Conservation (phyloP, 1,284 basidiomycete genomes). For the Schizophyllum amplum region DNA sequence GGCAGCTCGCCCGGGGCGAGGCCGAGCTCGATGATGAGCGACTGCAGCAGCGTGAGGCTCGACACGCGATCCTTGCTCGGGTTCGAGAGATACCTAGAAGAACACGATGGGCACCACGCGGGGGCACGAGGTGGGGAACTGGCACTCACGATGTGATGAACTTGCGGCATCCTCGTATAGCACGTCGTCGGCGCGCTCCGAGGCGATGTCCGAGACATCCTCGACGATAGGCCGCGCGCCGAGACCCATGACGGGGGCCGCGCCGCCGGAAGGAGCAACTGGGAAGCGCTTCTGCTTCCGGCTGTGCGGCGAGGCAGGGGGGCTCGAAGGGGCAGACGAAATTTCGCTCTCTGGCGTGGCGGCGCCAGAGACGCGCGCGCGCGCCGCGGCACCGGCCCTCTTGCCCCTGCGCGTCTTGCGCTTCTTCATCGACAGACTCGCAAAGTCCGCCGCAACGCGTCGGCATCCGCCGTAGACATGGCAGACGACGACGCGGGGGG, state of each 20-base stretch:
- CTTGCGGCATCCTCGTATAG: constrained; percentile 44
- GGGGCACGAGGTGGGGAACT: constrained; percentile 13
- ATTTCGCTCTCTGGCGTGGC: background rate
- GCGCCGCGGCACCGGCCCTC: background rate
- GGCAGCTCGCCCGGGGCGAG: constrained; percentile 39
- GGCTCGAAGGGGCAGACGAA: background rate
- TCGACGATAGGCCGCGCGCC: constrained; percentile 40
- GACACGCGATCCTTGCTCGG: constrained; percentile 37
- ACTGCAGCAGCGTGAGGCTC: constrained; percentile 40
- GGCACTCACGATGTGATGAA: constrained; percentile 45
- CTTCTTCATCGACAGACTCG: background rate
- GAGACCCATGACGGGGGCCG: constrained; percentile 16
- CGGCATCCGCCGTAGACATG: constrained; percentile 12
- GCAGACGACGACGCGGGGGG: constrained; percentile 11
- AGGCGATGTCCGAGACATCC: constrained; percentile 39
- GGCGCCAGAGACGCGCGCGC: background rate
- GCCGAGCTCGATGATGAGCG: constrained; percentile 49
- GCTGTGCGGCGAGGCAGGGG: constrained; percentile 1
- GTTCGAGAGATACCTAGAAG: constrained; percentile 43
- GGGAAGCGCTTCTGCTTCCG: constrained; percentile 2
- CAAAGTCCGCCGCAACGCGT: constrained; percentile 4
- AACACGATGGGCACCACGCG: constrained; percentile 2
- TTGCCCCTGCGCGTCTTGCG: background rate
- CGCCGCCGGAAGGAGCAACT: background rate
- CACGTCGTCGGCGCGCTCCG: constrained; percentile 26